Evolutionary conservation across 192 early-diverging fungal species (phyloP), one percentile per base, ranked within the genome.

Genomic region (Backusella parvicylindrica): DNA sequence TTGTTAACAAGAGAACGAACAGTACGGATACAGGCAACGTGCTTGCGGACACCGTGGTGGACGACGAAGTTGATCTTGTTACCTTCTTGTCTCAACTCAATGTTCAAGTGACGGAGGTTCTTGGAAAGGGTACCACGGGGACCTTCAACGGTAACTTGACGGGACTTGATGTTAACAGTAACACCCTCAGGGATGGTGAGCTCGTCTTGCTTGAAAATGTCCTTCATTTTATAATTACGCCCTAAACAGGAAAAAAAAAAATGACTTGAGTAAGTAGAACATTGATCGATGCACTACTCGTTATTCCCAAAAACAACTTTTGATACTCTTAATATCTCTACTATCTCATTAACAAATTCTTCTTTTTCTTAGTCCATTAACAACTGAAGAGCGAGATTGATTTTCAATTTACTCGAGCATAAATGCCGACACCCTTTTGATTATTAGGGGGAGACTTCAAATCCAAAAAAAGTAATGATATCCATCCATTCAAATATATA

Each of bases 11-110:
- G 91, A 78, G 95, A 95, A 84, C 92, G 90, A 76, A 99, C 92
- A 70, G 97, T 99, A 78, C 96, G 95, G 87, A 99, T 95, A 89
- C 95, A 96, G 72, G 96, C 96, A 83, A 96, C 85, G 90, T 99
- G 96, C 93, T 99, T 98, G 84, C 96, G 94, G 81, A 85, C 88
- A 71, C 96, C 97, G 86, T 96, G 93, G 92, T 93, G 97, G 56
- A 99, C 95, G 71, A 93, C 86, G 68, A 99, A 89, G 86, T 97
- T 95, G 85, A 97, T 84, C 86, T 90, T 92, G 80, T 87, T 83
- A 68, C 74, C 83, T 67, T 86, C 80, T 75, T 90, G 88, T 87
- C 88, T 85, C 77, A 97, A 89, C 81, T 99, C 96, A 83, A 97
- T 87, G 89, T 95, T 91, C 75, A 96, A 87, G 89, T 99, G 97